Evolutionary conservation across 179 eudicot genomes (phyloP), one percentile per base, ranked within the genome.

Genomic region (Kewa caespitosa): DNA sequence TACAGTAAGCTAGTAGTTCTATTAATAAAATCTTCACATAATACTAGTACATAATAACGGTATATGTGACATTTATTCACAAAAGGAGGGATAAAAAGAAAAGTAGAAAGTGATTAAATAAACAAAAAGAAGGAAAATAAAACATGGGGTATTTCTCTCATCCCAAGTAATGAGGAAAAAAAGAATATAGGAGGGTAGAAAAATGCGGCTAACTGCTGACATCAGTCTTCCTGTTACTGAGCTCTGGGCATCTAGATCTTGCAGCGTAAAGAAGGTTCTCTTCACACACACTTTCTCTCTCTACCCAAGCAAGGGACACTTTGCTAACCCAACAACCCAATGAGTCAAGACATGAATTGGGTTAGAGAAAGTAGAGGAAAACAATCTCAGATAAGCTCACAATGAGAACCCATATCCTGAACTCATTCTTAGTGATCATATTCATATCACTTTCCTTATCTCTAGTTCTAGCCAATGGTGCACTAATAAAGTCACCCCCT

Each of bases 371-470:
- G 70, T 36, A 79, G 28, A 70, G 42, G 28, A 67, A 30, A 38
- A 33, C 61, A 57, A 69, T 23, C 74, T 22, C 64, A 74, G 57
- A 68, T n/a, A 75, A 39, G 11, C 59, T 80, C 81, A 83, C 87
- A 68, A 90, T 90, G 92, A 89, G 73, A 78, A 36, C 61, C 71
- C 79, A 82, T 22, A 36, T 23, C 38, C 67, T 82, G n/a, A 81
- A 8, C 80, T 67, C n/a, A n/a, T n/a, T 78, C 57, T 8, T 88
- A 50, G 25, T 86, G 50, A 72, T 85, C 70, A 52, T 85, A 60
- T 23, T 52, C 36, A 34, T 59, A 32, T 78, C 77, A 74, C 78
- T 85, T n/a, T 37, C 84, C 69, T 41, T 71, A 73, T 60, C 85
- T 57, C 33, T 72, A 61, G 39, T 43, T 65, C 48, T 27, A 43